Percentiles rank a stretch among this genome's conserved stretches.
Conservation (phyloP, 805 yeast genomes). For the Tetrapisispora fleetii region DNA sequence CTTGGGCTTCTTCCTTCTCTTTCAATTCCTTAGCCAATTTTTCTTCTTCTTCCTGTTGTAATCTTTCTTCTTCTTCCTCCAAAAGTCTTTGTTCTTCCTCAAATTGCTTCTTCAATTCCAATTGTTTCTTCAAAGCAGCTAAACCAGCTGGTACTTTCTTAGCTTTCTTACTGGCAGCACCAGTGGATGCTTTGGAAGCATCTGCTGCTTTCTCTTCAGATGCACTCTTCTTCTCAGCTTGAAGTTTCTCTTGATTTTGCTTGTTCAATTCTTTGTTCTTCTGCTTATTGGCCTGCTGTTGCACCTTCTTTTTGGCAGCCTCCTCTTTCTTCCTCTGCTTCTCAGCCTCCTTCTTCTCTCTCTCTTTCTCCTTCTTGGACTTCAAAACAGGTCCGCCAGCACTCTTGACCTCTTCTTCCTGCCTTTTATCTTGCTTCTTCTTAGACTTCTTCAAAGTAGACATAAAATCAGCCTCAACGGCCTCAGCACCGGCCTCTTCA, state of each 20-base stretch:
- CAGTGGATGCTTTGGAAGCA: conserved; percentile 28
- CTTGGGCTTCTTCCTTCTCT: conserved; percentile 47
- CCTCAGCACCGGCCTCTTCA: conserved; percentile 32
- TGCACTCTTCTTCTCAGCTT: conserved; percentile 23
- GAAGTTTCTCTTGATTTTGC: conserved; percentile 29
- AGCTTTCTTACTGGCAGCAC: conserved; percentile 25
- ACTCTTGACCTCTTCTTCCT: conserved; percentile 41
- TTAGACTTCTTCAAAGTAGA: conserved; percentile 73
- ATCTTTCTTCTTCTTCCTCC: conserved; percentile 64
- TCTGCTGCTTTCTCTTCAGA: conserved; percentile 18
- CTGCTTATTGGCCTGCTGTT: conserved; percentile 50
- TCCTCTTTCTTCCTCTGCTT: conserved; percentile 85
- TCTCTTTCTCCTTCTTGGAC: conserved; percentile 89
- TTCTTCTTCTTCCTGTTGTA: conserved; percentile 41
- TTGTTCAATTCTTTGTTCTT: conserved; percentile 42
- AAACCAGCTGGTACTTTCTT: conserved; percentile 85
- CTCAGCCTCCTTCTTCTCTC: conserved; percentile 87
- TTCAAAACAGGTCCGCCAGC: conserved; percentile 58
- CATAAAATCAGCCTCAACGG: conserved; percentile 61
- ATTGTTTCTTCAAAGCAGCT: conserved; percentile 82
- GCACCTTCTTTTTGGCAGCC: conserved; percentile 76
- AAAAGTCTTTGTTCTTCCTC: conserved; percentile 73
- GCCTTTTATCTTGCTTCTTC: conserved; percentile 60
- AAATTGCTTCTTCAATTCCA: conserved; percentile 76
- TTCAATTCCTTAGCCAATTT: conserved; percentile 34